A percentile compares a stretch with the other conserved stretches of the same genome.
Conservation (phyloP, 2,329 filamentous ascomycete genomes). For the Calonectria pteridis region DNA sequence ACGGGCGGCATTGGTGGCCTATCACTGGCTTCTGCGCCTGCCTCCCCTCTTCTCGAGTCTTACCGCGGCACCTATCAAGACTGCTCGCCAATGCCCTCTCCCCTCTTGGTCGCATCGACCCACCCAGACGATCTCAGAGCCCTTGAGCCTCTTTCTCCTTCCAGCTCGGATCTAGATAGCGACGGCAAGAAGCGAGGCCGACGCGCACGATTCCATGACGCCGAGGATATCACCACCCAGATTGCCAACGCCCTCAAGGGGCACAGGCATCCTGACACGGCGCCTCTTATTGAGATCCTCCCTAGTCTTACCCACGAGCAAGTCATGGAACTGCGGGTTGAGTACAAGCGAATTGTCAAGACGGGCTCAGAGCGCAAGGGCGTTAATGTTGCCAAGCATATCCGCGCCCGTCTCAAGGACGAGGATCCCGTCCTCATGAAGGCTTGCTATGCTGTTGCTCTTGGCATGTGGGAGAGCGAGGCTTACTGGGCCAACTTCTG, state of each 20-base stretch:
- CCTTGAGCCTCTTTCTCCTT: conserved; percentile 65
- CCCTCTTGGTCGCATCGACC: conserved; percentile 69
- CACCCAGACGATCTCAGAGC: conserved; percentile 59
- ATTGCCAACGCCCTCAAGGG: conserved; percentile 82
- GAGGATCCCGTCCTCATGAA: conserved; percentile 85
- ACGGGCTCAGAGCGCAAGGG: conserved; percentile 78
- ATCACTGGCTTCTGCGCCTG: conserved; percentile 72
- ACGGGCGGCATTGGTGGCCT: conserved; percentile 55
- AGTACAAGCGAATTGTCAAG: conserved; percentile 93
- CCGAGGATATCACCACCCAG: conserved; percentile 80
- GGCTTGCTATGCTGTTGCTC: conserved; percentile 88
- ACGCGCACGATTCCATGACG: conserved; percentile 85
- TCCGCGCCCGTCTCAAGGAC: conserved; percentile 81
- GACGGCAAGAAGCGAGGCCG: conserved; percentile 63
- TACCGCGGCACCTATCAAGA: conserved; percentile 96
- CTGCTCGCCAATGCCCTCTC: conserved; percentile 93
- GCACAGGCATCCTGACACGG: conserved; percentile 74
- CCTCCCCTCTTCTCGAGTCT: conserved; percentile 88
- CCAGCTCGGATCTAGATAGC: conserved; percentile 60
- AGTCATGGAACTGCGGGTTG: conserved; percentile 84
- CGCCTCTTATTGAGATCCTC: conserved; percentile 83
- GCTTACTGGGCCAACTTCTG: conserved; percentile 99
- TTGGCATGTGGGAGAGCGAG: conserved; percentile 92
- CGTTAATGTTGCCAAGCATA: conserved; percentile 88
- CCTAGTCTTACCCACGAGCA: conserved; percentile 89